A percentile compares a stretch with the other conserved stretches of the same genome.
Evolutionary conservation across 495 filamentous ascomycete genomes (phyloP).

Genomic region (Penicillium macrosclerotiorum): DNA sequence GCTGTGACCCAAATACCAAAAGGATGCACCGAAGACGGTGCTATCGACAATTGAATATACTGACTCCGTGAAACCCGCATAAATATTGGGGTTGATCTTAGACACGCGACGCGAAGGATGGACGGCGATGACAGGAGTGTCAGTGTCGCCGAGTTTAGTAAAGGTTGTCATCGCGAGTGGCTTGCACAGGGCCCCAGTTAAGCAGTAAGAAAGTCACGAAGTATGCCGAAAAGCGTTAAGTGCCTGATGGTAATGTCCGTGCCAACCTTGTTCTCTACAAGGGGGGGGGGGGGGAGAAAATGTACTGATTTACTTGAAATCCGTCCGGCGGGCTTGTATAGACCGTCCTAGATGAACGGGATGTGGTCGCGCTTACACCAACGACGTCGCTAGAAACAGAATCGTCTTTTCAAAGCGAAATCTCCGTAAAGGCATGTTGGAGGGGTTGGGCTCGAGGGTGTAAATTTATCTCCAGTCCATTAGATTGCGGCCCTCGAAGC

Average conservation of each 20-base stretch:
- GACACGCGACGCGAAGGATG: conserved; percentile 59
- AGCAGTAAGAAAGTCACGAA: background rate
- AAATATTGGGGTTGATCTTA: conserved; percentile 70
- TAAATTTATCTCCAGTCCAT: conserved; percentile 3
- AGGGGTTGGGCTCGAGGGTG: background rate
- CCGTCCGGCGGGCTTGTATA: too few relatives aligned
- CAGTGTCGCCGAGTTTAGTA: conserved; percentile 57
- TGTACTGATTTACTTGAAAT: too few relatives aligned
- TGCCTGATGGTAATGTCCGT: too few relatives aligned
- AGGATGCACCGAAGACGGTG: too few relatives aligned
- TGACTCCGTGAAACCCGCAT: conserved; percentile 75
- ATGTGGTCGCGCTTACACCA: too few relatives aligned
- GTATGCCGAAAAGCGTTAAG: background rate
- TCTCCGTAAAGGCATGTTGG: too few relatives aligned
- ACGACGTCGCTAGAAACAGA: too few relatives aligned
- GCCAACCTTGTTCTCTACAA: too few relatives aligned
- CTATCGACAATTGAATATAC: background rate
- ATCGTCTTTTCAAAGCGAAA: too few relatives aligned
- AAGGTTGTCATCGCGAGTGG: conserved; percentile 60
- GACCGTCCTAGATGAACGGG: too few relatives aligned
- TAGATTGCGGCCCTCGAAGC: conserved; percentile 6
- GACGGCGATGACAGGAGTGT: conserved; percentile 58
- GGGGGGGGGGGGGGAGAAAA: too few relatives aligned
- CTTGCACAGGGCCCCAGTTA: too few relatives aligned
- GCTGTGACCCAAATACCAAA: conserved; percentile 1